These are phyloP conservation scores for Xanthoparmelia taractica DNA, from an alignment of 495 filamentous ascomycete species.

Conservation along the genomic window DNA sequence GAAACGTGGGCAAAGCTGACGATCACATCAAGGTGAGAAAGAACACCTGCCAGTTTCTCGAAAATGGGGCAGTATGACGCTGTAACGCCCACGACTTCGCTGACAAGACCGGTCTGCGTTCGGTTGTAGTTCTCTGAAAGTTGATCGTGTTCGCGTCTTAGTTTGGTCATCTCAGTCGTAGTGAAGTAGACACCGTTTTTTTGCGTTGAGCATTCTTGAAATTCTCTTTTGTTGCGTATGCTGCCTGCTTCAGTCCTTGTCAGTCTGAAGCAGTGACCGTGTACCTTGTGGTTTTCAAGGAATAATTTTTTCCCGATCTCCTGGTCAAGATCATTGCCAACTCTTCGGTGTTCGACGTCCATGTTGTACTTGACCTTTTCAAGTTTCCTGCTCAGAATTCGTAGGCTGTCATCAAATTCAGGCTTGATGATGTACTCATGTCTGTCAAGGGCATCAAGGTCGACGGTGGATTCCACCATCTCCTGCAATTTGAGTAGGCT, in stretches of 20 bases:
- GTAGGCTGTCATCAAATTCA: conserved; percentile 87
- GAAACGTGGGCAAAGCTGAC: conserved; percentile 91
- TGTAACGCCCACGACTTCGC: conserved; percentile 86
- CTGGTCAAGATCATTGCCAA: conserved; percentile 76
- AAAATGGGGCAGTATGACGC: conserved; percentile 92
- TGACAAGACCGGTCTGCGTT: conserved; percentile 85
- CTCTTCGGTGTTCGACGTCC: conserved; percentile 69
- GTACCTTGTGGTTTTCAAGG: conserved; percentile 88
- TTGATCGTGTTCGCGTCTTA: conserved; percentile 89
- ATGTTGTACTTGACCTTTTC: conserved; percentile 79
- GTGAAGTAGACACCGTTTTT: conserved; percentile 99
- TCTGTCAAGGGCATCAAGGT: conserved; percentile 89
- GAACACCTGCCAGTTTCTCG: conserved; percentile 77
- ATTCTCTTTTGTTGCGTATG: conserved; percentile 83
- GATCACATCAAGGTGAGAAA: conserved; percentile 95
- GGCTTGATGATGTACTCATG: conserved; percentile 99
- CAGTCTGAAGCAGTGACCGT: conserved; percentile 95
- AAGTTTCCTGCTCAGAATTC: conserved; percentile 80
- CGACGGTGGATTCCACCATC: conserved; percentile 98
- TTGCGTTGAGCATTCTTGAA: conserved; percentile 94
- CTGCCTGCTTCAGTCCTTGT: conserved; percentile 86
- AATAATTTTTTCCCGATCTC: conserved; percentile 98
- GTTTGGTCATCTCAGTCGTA: conserved; percentile 68
- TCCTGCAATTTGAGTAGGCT: conserved; percentile 82
- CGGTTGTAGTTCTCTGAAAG: conserved; percentile 92